Percentiles rank a stretch among this genome's conserved stretches.
Evolutionary conservation across 2,329 filamentous ascomycete genomes (phyloP).

Genomic region (Neurospora crassa): DNA sequence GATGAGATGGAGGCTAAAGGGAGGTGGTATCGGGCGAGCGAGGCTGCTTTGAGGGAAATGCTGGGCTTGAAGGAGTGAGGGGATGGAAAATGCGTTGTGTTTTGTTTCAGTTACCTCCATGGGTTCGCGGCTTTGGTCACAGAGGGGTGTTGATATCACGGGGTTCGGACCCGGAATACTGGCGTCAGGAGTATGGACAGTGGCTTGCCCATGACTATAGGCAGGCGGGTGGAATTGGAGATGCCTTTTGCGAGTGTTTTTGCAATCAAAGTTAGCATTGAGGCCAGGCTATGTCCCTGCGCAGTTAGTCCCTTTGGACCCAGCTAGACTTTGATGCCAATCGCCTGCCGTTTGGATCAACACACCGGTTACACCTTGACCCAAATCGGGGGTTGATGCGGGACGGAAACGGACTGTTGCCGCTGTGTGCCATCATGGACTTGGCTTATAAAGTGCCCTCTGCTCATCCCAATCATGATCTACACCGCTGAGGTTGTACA

Average conservation of each 20-base stretch:
- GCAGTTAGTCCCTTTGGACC: background rate
- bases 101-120: background rate
- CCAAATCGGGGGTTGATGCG: background rate
- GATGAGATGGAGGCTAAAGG: slow-evolving; percentile 70
- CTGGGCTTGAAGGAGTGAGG: slow-evolving; percentile 41
- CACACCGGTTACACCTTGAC: background rate
- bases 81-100: background rate
- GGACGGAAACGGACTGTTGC: background rate
- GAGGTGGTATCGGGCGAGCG: slow-evolving; percentile 65
- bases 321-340: background rate
- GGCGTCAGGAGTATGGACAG: background rate
- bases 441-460: background rate
- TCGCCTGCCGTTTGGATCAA: background rate
- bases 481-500: background rate
- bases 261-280: background rate
- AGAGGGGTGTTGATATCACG: background rate
- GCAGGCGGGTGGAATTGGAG: background rate
- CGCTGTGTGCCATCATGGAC: background rate
- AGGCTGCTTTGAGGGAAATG: slow-evolving; percentile 52
- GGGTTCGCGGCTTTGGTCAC: background rate
- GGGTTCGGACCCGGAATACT: background rate
- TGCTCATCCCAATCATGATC: background rate
- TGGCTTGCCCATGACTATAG: background rate
- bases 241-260: background rate
- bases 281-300: background rate